Evolutionary conservation across 805 yeast genomes (phyloP).

Genomic region (Suhomyces kilbournensis): DNA sequence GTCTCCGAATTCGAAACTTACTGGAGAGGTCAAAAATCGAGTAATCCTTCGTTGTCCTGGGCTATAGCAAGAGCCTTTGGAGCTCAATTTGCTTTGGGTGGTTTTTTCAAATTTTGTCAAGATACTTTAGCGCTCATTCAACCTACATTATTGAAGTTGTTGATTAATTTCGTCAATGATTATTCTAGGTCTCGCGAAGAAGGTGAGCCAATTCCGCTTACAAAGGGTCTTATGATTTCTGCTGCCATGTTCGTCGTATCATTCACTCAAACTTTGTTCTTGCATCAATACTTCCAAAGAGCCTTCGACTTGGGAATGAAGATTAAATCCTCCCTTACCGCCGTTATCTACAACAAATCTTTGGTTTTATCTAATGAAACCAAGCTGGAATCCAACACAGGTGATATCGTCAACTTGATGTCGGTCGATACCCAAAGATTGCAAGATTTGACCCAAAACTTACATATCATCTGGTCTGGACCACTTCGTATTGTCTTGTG

Average conservation of each 20-base stretch:
- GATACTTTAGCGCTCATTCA: constrained; percentile 81
- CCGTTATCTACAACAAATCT: constrained; percentile 67
- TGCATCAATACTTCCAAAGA: constrained; percentile 77
- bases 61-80: constrained; percentile 78
- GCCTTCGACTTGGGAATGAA: constrained; percentile 76
- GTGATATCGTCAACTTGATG: constrained; percentile 93
- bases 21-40: constrained; percentile 58
- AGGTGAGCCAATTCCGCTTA: constrained; percentile 55
- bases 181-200: constrained; percentile 32
- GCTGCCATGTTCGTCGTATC: constrained; percentile 72
- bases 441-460: constrained; percentile 75
- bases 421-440: constrained; percentile 89
- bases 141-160: constrained; percentile 71
- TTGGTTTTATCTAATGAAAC: constrained; percentile 69
- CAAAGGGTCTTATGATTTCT: constrained; percentile 75
- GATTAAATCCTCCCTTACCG: constrained; percentile 64
- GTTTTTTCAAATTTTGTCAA: constrained; percentile 65
- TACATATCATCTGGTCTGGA: constrained; percentile 86
- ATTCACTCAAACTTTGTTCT: constrained; percentile 69
- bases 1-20: constrained; percentile 47
- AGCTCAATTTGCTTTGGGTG: constrained; percentile 63
- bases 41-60: constrained; percentile 49
- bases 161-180: constrained; percentile 54
- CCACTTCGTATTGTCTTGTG: constrained; percentile 85
- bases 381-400: constrained; percentile 69